Base-by-base conservation (phyloP, 441 rosid species). In the Kokia cookei region DNA sequence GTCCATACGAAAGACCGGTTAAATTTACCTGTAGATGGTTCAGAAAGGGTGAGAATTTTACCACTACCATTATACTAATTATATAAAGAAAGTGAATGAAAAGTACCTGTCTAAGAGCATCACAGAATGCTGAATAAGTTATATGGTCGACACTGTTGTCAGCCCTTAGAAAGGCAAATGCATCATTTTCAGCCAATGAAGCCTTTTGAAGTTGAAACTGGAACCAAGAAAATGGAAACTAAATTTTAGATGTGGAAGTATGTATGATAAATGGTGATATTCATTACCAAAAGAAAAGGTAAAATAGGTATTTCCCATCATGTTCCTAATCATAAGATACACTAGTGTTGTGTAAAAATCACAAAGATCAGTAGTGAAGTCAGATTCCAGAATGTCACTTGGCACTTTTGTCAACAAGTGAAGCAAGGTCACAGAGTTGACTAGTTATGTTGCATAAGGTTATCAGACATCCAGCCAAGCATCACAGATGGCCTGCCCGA, bases 31-130 rank as follows among this genome's bases (percentile, higher is more conserved):
- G 88, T 29, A 66, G 1, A 26, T 42, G 67, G 67, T 61, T 29
- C 47, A 37, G 65, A 45, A 5, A 65, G 12, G 29, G 59, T 81
- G 58, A 82, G 78, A 54, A 50, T 61, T 47, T 51, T 15, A 24
- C 53, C 27, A 22, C n/a, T 59, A 7, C 32, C 51, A 42, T 65
- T n/a, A 37, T 17, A 53, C 8, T 5, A 68, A 15, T 9, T 29
- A 51, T 17, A 24, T 58, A 24, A 37, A 73, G 69, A 73, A 22
- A 62, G 74, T 72, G 54, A 54, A 55, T 32, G 26, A 15, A 43
- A 53, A 60, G 3, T 83, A 93, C 99, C 98, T 84, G 93, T 58
- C 85, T 77, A 75, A 94, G 94, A 66, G 90, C 98, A 78, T 86
- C 86, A 77, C 93, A 89, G 80, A 94, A 94, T 35, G 82, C 83